Conservation (phyloP, 2,329 filamentous ascomycete species). For the Fusarium nisikadoi region DNA sequence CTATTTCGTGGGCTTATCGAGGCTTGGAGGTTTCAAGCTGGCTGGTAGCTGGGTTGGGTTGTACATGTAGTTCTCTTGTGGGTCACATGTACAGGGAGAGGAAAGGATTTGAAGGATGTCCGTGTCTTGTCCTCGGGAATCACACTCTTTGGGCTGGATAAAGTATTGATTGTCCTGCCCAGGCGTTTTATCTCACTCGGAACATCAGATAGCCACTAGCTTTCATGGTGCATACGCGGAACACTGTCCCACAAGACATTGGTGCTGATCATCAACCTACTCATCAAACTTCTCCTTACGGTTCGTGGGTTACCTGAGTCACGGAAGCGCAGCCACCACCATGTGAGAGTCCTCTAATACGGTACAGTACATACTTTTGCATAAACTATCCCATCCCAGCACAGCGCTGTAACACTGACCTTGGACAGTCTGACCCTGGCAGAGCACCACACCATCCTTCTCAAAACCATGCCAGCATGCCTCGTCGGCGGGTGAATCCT, state of each 20-base stretch:
- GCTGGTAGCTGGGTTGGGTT: background rate
- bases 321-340: constrained; percentile 31
- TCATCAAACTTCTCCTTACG: constrained; percentile 29
- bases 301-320: constrained; percentile 33
- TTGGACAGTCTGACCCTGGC: constrained; percentile 2
- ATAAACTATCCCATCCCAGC: constrained; percentile 7
- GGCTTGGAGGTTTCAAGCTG: constrained; percentile 10
- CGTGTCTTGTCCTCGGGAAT: background rate
- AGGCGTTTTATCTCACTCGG: constrained; percentile 17
- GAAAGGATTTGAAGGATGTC: background rate
- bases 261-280: constrained; percentile 25
- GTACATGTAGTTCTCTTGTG: constrained; percentile 7
- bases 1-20: constrained; percentile 1
- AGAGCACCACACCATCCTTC: constrained; percentile 18
- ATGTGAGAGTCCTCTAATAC: constrained; percentile 28
- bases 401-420: constrained; percentile 1
- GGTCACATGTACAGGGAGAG: background rate
- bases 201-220: background rate
- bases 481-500: constrained; percentile 13
- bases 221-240: background rate
- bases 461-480: constrained; percentile 15
- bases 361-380: constrained; percentile 12
- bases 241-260: constrained; percentile 14
- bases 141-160: background rate
- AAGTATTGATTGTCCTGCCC: constrained; percentile 23